Base-by-base conservation (phyloP, 139 green algal genomes). In the Desmodesmus armatus region DNA sequence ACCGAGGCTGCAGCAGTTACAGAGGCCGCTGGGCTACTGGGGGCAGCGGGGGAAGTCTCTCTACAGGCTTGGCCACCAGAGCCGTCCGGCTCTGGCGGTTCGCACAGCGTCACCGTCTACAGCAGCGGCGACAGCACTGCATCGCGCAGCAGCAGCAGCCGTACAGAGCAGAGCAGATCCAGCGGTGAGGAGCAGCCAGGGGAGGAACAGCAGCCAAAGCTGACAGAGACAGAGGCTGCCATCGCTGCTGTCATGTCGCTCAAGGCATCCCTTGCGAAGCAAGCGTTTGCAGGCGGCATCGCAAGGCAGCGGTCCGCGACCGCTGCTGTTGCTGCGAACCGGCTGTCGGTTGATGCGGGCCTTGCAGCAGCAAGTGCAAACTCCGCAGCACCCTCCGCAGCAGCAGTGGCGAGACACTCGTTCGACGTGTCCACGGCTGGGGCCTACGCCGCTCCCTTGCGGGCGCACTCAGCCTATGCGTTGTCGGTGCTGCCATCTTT, bases 231-330 rank as follows among this genome's bases (percentile, higher is more conserved):
- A 33, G 15, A 67, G 37, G 55, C 76, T 29, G 76, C 76, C 6
- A 9, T 82, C 5, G 76, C 76, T n/a, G 76, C 76, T 39, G 76
- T 82, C 25, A 71, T 82, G 76, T 71, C 37, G 1, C 76, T 82
- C 2, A 82, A 82, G 29, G 53, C 53, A 31, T 47, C 53, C 19
- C 27, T 82, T 1, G 76, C 76, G 1, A 82, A 82, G 55, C 76
- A 39, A 3, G 76, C 74, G 9, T 25, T 79, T 43, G 47, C 44
- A 31, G 47, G 31, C 15, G 3, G 17, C 31, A 69, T 49, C 5
- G 31, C 51, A 17, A 23, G 19, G 31, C 6, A 13, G 35, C 39
- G 27, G 29, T 19, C 7, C 35, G 69, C 43, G 66, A 21, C 31
- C 35, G 29, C 39, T 33, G 5, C 39, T 33, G 37, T 5, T 33